These are phyloP conservation scores for Coniochaeta sp. DNA, from an alignment of 2,329 filamentous ascomycete genomes.

Conservation along the genomic window DNA sequence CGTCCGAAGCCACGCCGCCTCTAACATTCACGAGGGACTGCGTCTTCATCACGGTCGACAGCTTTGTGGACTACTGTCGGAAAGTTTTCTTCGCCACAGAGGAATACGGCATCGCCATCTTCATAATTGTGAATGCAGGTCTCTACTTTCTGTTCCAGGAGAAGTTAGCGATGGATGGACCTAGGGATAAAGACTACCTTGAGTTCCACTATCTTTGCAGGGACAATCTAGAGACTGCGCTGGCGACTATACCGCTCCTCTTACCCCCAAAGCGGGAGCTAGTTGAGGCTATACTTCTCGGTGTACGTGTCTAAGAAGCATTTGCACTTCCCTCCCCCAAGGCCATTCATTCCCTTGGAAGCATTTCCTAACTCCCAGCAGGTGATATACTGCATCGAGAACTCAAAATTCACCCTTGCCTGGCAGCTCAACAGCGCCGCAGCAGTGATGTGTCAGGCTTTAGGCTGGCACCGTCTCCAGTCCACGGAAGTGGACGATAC, in stretches of 20 bases:
- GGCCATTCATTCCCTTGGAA: neutral
- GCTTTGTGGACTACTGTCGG: conserved; percentile 42
- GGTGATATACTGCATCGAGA: conserved; percentile 55
- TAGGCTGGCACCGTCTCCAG: conserved; percentile 49
- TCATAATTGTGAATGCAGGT: conserved; percentile 41
- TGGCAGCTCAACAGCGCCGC: conserved; percentile 54
- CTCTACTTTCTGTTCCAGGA: conserved; percentile 44
- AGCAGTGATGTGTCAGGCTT: conserved; percentile 51
- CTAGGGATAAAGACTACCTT: conserved; percentile 13
- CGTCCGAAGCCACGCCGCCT: conserved; percentile 30
- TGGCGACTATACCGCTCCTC: conserved; percentile 46
- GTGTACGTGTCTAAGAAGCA: conserved; percentile 28
- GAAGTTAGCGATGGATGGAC: conserved; percentile 23
- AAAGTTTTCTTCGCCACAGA: conserved; percentile 44
- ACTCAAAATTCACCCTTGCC: conserved; percentile 53
- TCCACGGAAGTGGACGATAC: conserved; percentile 16
- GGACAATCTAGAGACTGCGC: conserved; percentile 40
- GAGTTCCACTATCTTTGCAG: conserved; percentile 33
- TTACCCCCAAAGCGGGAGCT: conserved; percentile 46
- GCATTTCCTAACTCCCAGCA: conserved; percentile 17
- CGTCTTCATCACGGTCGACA: conserved; percentile 38
- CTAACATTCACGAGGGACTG: conserved; percentile 43
- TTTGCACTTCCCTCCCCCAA: neutral
- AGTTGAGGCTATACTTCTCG: conserved; percentile 49
- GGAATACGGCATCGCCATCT: conserved; percentile 39